Base-by-base conservation (phyloP, 768 basidiomycete species). In the Rhodotorula taiwanensis region DNA sequence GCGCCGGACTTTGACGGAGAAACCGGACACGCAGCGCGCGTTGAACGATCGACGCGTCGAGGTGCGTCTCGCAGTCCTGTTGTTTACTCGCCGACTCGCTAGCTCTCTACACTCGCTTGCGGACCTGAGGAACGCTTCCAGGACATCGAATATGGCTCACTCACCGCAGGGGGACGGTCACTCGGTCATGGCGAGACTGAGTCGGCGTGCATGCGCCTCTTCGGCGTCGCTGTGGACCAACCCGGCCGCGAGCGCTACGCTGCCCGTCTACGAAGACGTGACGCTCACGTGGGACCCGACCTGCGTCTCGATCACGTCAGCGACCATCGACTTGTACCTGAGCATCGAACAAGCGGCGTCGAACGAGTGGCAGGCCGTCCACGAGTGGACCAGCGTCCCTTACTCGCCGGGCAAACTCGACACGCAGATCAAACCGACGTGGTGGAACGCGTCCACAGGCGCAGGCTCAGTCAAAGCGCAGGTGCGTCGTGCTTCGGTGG, bases 381-480 rank as follows among this genome's bases (percentile, higher is more conserved):
- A 61, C 43, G 60, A 62, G 36, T 69, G 67, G 67, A 56, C 63
- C 7, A 55, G 34, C 30, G 60, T 61, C 18, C 39, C 50, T 7
- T 69, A 69, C 57, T 15, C 9, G 13, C 10, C 30, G 11, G 67
- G 67, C 4, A 28, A 52, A 30, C 56, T 69, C 42, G 53, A 33
- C 4, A 69, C 67, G 3, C 56, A 62, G 60, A 39, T 69, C 31
- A 61, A 65, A 31, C 67, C 67, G 7, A 20, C 23, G 36, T 69
- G 67, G 67, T 69, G 67, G 67, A 62, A 62, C 41, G 67, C 63
- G 9, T 52, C 49, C 33, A 62, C 60, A 4, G 67, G 67, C 10
- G 67, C 67, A 20, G 67, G 67, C 0, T 34, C 15, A 5, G 64
- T 69, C 2, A 51, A 57, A 43, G 67, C 59, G 25, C 67, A 68